Percentiles rank a stretch among this genome's conserved stretches.
phyloP scores from a whole-genome alignment of 768 basidiomycete genomes.

The Amanita jacksonii region DNA sequence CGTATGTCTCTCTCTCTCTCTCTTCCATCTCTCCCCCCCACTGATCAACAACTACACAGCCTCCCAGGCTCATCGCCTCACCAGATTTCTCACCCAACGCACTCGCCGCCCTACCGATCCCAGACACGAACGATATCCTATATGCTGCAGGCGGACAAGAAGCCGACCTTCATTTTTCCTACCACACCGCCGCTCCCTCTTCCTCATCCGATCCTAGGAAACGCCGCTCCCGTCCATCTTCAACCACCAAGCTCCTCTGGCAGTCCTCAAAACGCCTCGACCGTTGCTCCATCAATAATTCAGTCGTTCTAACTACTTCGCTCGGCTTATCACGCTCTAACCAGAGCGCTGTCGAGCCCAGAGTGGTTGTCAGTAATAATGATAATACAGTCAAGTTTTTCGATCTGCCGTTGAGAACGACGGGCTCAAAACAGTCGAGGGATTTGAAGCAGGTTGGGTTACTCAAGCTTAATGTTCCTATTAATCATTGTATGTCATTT shows the following conservation, averaged over 20 bases:
- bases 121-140: conserved; percentile 43
- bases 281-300: conserved; percentile 72
- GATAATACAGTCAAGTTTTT: conserved; percentile 77
- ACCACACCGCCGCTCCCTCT: conserved; percentile 17
- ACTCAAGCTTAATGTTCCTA: conserved; percentile 53
- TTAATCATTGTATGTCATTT: conserved; percentile 81
- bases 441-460: conserved; percentile 38
- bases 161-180: conserved; percentile 59
- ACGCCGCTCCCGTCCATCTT: conserved; percentile 15
- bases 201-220: conserved; percentile 13
- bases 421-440: conserved; percentile 26
- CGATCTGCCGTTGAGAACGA: conserved; percentile 51
- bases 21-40: too few species aligned
- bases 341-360: conserved; percentile 61
- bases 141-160: conserved; percentile 72
- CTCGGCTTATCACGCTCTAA: conserved; percentile 50
- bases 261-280: conserved; percentile 41
- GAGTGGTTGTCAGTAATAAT: conserved; percentile 81
- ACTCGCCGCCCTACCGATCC: conserved; percentile 45
- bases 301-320: conserved; percentile 51
- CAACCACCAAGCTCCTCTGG: conserved; percentile 30
- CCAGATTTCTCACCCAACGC: conserved; percentile 57
- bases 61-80: conserved; percentile 39
- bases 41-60: conserved; percentile 22
- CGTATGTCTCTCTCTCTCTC: too few species aligned